phyloP scores from a whole-genome alignment of 2,329 filamentous ascomycete genomes.

The Aspergillus pseudoviridinutans region DNA sequence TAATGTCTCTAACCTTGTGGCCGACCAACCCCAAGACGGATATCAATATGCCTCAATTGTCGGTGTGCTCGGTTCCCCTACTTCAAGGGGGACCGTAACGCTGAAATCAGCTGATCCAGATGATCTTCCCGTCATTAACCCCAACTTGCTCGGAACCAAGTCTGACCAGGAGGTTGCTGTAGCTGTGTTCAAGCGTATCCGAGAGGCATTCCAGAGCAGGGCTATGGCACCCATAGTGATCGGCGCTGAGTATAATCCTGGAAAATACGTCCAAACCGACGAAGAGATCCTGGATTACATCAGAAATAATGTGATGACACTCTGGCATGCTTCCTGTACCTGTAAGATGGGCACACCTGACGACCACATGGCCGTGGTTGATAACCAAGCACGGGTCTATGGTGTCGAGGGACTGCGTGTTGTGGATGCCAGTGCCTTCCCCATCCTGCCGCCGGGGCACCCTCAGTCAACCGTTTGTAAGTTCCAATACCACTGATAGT shows the following conservation, averaged over 20 bases:
- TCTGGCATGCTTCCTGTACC: slow-evolving; percentile 33
- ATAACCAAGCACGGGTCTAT: slow-evolving; percentile 24
- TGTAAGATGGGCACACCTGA: slow-evolving; percentile 36
- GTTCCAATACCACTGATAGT: slow-evolving; percentile 3
- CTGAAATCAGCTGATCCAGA: slow-evolving; percentile 34
- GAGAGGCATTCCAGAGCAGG: slow-evolving; percentile 29
- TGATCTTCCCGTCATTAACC: slow-evolving; percentile 41
- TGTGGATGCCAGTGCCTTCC: slow-evolving; percentile 33
- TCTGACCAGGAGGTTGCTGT: slow-evolving; percentile 44
- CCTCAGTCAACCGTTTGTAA: slow-evolving; percentile 34
- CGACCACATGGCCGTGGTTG: slow-evolving; percentile 32
- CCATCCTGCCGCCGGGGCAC: slow-evolving; percentile 36
- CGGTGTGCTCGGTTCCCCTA: too few relatives aligned
- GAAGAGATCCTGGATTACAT: slow-evolving; percentile 36
- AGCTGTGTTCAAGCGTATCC: slow-evolving; percentile 39
- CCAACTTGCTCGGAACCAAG: slow-evolving; percentile 42
- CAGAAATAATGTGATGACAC: slow-evolving; percentile 19
- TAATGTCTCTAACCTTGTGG: too few relatives aligned
- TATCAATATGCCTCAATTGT: too few relatives aligned
- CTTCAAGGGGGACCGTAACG: slow-evolving; percentile 44
- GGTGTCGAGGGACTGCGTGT: slow-evolving; percentile 32
- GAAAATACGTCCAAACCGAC: slow-evolving; percentile 36
- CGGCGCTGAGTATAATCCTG: slow-evolving; percentile 34
- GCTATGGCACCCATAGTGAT: slow-evolving; percentile 24
- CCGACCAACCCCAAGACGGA: too few relatives aligned